phyloP scores from a whole-genome alignment of 768 basidiomycete genomes.

The Clitopilus passeckerianus region DNA sequence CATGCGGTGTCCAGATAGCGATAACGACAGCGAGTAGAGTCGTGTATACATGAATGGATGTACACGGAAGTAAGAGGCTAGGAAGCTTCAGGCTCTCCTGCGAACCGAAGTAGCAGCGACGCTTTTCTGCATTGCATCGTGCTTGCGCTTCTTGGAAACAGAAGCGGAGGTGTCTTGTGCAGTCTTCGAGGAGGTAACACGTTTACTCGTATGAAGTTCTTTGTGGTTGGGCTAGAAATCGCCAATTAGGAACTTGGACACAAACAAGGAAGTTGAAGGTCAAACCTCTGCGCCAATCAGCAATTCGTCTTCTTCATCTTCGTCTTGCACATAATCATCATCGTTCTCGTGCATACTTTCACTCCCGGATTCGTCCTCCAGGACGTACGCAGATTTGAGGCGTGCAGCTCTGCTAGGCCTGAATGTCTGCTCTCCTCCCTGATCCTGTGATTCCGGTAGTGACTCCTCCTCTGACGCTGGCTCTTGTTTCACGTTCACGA shows the following conservation, averaged over 20 bases:
- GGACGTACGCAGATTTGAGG: not conserved
- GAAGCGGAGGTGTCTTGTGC: not conserved
- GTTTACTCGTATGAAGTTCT: slow-evolving; percentile 24
- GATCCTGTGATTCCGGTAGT: slow-evolving; percentile 4
- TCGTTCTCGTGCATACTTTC: slow-evolving; percentile 23
- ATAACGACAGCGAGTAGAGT: not conserved
- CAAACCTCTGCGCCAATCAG: slow-evolving; percentile 57
- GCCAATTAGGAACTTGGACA: not conserved
- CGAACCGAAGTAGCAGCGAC: slow-evolving; percentile 5
- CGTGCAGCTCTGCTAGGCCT: not conserved
- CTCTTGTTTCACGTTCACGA: slow-evolving; percentile 63
- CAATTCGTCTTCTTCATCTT: slow-evolving; percentile 55
- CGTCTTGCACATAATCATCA: slow-evolving; percentile 22
- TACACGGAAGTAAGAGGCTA: not conserved
- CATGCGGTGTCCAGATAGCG: not conserved
- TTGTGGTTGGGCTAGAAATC: slow-evolving; percentile 32
- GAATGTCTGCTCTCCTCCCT: slow-evolving; percentile 2
- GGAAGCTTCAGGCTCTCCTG: slow-evolving; percentile 3
- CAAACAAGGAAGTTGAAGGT: not conserved
- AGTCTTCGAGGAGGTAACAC: slow-evolving; percentile 7
- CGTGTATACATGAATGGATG: not conserved
- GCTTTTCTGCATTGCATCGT: slow-evolving; percentile 3
- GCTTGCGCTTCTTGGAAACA: slow-evolving; percentile 30
- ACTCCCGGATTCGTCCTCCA: slow-evolving; percentile 7
- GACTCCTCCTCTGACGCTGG: slow-evolving; percentile 34